A percentile compares a stretch with the other conserved stretches of the same genome.
These are phyloP conservation scores for Sporothrix schenckii DNA, from an alignment of 2,329 filamentous ascomycete genomes.

Conservation along the genomic window DNA sequence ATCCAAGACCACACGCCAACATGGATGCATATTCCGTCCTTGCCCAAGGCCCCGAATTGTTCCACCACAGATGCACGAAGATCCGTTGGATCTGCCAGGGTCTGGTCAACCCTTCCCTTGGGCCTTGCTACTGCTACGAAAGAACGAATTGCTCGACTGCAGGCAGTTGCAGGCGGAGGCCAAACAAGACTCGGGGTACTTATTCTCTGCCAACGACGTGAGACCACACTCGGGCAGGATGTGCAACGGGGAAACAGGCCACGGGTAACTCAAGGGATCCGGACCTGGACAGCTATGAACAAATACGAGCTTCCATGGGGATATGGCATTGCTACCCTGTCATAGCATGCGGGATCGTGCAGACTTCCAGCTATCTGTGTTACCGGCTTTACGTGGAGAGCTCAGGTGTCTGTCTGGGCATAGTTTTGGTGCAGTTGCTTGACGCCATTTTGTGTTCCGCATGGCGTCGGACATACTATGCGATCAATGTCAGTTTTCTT, in stretches of 20 bases:
- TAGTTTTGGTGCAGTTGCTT: neutral
- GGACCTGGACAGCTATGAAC: neutral
- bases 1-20: constrained; percentile 20
- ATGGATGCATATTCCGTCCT: constrained; percentile 1
- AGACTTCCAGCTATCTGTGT: neutral
- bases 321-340: constrained; percentile 5
- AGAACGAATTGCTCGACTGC: neutral
- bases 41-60: constrained; percentile 20
- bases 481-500: neutral
- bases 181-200: neutral
- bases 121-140: neutral
- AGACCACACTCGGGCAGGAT: neutral
- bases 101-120: constrained; percentile 8
- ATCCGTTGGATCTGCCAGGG: constrained; percentile 27
- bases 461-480: neutral
- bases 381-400: neutral
- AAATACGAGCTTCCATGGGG: constrained; percentile 8
- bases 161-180: neutral
- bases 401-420: neutral
- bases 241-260: neutral
- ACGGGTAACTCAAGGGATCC: neutral
- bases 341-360: constrained; percentile 25
- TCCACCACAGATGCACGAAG: constrained; percentile 28
- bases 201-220: neutral
- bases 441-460: neutral